These are phyloP conservation scores for Blastobotrys persicus DNA, from an alignment of 1,139 yeast species.

Conservation along the genomic window DNA sequence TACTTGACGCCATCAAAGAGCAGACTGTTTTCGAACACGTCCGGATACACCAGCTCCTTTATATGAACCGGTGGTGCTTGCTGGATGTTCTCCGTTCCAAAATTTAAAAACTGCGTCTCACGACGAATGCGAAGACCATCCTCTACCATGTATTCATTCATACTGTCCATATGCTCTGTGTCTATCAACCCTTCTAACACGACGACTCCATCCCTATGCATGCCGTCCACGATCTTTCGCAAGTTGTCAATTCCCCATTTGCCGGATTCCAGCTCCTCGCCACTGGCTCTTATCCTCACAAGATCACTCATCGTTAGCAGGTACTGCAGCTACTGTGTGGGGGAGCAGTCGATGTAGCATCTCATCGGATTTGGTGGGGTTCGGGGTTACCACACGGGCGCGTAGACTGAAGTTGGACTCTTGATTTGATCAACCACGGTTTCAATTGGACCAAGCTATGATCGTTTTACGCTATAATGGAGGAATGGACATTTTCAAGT, in stretches of 20 bases:
- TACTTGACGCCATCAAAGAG: slow-evolving; percentile 20
- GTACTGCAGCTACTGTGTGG: too few relatives aligned
- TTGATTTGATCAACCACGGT: too few relatives aligned
- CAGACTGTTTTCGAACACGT: slow-evolving; percentile 20
- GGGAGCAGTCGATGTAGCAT: too few relatives aligned
- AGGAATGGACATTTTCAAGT: too few relatives aligned
- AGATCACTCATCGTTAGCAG: background rate
- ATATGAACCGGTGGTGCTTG: slow-evolving; percentile 25
- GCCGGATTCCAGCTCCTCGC: slow-evolving; percentile 16
- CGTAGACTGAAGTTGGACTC: too few relatives aligned
- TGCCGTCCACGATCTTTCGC: slow-evolving; percentile 21
- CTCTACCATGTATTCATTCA: slow-evolving; percentile 21
- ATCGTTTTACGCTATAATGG: too few relatives aligned
- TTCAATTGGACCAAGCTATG: too few relatives aligned
- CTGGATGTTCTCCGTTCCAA: slow-evolving; percentile 26
- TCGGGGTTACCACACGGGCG: too few relatives aligned
- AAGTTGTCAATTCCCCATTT: slow-evolving; percentile 21
- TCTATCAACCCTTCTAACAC: slow-evolving; percentile 22
- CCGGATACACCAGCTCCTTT: slow-evolving; percentile 19
- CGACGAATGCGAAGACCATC: slow-evolving; percentile 20
- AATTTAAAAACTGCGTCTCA: slow-evolving; percentile 17
- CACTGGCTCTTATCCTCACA: slow-evolving; percentile 7
- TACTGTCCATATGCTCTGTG: slow-evolving; percentile 20
- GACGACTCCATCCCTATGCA: slow-evolving; percentile 22
- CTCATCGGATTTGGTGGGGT: too few relatives aligned